Evolutionary conservation across 768 basidiomycete species (phyloP), one percentile per base, ranked within the genome.

Genomic region (Glaciozyma martinii): DNA sequence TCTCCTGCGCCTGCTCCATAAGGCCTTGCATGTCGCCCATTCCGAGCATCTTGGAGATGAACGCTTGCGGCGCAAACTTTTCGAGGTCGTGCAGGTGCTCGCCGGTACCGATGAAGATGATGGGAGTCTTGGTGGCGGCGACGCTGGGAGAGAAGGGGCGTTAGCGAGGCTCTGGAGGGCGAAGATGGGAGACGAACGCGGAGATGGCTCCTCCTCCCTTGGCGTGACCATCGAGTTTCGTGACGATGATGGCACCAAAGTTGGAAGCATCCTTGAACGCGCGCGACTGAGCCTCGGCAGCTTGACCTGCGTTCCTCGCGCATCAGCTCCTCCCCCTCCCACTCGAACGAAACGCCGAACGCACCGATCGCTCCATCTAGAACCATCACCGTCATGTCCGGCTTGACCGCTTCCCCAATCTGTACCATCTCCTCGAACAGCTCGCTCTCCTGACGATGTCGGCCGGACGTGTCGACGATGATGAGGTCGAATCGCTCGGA

Each of bases 121-220:
- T 98, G 0, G 95, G 95, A 27, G 95, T 99, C 74, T 90, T 89
- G 6, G 95, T 99, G 4, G 87, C 94, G n/a, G 95, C 95, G 54
- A 99, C 95, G 67, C 93, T 95, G 74, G 54, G 40, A 43, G 59
- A 65, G 32, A 3, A 23, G 23, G 37, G 29, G 32, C n/a, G 55
- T 25, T 4, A 50, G 46, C 21, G 3, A 19, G 33, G 27, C 27
- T 33, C 13, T 47, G 43, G 30, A 37, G 16, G 27, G 32, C 16
- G 30, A 42, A 27, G 10, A 29, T 0, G 19, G 8, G 23, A 37
- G 27, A 81, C 91, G 65, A 78, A 97, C 94, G 94, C 94, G 53
- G 95, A 99, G 66, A 99, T 98, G 37, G 95, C 95, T 29, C 95
- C 95, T 76, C 95, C 95, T 62, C 95, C 95, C 76, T 95, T 98